Evolutionary conservation across 768 basidiomycete genomes (phyloP), one percentile per base, ranked within the genome.

Genomic region (Pleurotus giganteus): DNA sequence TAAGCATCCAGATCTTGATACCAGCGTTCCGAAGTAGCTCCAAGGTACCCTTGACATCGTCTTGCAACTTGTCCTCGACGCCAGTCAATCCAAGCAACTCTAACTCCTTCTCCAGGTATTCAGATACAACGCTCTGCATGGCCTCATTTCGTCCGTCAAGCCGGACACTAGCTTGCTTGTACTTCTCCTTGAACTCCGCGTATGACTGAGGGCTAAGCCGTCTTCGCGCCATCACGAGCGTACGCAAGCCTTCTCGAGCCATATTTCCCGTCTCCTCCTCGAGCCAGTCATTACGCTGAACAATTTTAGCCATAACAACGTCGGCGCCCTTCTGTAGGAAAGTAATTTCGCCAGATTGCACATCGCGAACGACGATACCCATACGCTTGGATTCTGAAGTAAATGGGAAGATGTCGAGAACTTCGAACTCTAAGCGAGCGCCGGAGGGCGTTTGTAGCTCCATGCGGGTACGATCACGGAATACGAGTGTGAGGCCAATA

Each of bases 1-100:
- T 99, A 63, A 98, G 77, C 97, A 98, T 98, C 97, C 97, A 99
- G 56, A 99, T 98, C 79, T 91, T 97, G 71, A 99, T 86, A 3
- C 96, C 96, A 0, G 96, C 97, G 67, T 98, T 98, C 60, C 95
- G 76, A 59, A 99, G 69, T 50, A 98, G 66, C 71, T 98, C 97
- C 55, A 99, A 72, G 2, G 97, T 97, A 42, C 87, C 83, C 68
- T 91, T 94, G 63, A 99, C 96, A 21, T 96, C 95, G 57, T 98
- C 97, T 65, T 99, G 97, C 56, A 99, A 72, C 71, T 98, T 98
- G 69, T 99, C 97, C 68, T 99, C 97, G 5, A 99, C 97, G n/a
- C 96, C 97, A 0, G 97, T 99, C 60, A 98, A 70, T 2, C 96
- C 96, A 5, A 98, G 73, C 36, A 99, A 69, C 68, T 99, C 96